Evolutionary conservation across 2,329 filamentous ascomycete species (phyloP).

Genomic region (Diplodia mutila): DNA sequence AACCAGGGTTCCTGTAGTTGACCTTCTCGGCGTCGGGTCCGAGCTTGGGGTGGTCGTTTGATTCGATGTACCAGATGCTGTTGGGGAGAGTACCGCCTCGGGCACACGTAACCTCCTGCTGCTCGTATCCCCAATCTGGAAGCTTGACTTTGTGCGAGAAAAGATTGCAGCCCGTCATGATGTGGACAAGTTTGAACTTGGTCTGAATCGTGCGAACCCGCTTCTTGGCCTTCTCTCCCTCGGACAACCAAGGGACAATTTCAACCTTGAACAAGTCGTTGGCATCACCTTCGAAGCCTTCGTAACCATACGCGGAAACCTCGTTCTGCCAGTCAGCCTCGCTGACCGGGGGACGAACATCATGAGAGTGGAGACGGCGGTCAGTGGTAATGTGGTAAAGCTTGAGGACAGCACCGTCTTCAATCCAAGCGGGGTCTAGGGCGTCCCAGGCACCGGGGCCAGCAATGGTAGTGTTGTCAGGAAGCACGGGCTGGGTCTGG

Average conservation of each 20-base stretch:
- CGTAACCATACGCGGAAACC: conserved; percentile 94
- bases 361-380: conserved; percentile 92
- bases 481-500: conserved; percentile 84
- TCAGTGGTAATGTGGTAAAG: conserved; percentile 84
- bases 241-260: conserved; percentile 88
- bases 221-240: conserved; percentile 76
- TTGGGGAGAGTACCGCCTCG: conserved; percentile 90
- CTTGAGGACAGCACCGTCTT: conserved; percentile 78
- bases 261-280: conserved; percentile 96
- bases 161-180: conserved; percentile 94
- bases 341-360: conserved; percentile 66
- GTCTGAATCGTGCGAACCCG: conserved; percentile 91
- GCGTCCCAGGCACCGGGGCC: conserved; percentile 85
- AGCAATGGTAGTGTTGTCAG: conserved; percentile 75
- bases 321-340: conserved; percentile 82
- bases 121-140: conserved; percentile 95
- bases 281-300: conserved; percentile 94
- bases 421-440: conserved; percentile 69
- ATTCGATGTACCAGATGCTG: conserved; percentile 95
- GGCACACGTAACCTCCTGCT: conserved; percentile 98
- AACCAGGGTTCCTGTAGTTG: conserved; percentile 92
- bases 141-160: conserved; percentile 99
- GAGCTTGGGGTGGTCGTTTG: conserved; percentile 81
- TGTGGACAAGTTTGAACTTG: conserved; percentile 91
- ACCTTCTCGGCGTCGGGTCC: conserved; percentile 81